These are phyloP conservation scores for Boletus fagicola DNA, from an alignment of 768 basidiomycete species.

Conservation along the genomic window DNA sequence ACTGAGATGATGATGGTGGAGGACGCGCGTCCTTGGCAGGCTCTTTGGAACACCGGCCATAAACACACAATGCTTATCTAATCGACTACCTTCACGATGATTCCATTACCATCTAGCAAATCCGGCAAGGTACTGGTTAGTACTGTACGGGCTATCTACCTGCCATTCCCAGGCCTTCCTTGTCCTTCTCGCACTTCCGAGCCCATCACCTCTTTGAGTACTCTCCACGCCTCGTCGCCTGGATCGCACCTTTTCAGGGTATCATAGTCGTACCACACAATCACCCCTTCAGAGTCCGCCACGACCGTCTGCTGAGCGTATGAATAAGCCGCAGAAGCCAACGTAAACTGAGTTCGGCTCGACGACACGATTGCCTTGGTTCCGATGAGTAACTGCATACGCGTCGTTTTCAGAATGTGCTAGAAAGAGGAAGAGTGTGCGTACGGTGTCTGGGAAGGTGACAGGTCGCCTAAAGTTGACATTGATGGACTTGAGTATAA, in stretches of 20 bases:
- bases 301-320: slow-evolving; percentile 61
- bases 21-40: slow-evolving; percentile 33
- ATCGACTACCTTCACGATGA: slow-evolving; percentile 11
- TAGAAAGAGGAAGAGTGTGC: slow-evolving; percentile 22
- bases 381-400: slow-evolving; percentile 57
- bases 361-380: slow-evolving; percentile 48
- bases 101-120: slow-evolving; percentile 10
- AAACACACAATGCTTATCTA: slow-evolving; percentile 15
- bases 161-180: not conserved
- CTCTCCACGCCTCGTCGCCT: slow-evolving; percentile 45
- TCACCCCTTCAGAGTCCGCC: slow-evolving; percentile 57
- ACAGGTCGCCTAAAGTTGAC: slow-evolving; percentile 70
- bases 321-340: slow-evolving; percentile 60
- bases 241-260: slow-evolving; percentile 61
- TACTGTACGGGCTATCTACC: not conserved
- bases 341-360: slow-evolving; percentile 45
- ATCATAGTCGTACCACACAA: slow-evolving; percentile 83
- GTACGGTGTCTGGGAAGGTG: slow-evolving; percentile 72
- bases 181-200: slow-evolving; percentile 21
- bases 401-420: not conserved
- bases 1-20: slow-evolving; percentile 1
- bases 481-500: slow-evolving; percentile 71
- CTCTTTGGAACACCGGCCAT: slow-evolving; percentile 11
- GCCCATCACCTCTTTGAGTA: slow-evolving; percentile 24
- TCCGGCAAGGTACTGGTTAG: too few relatives aligned